These are phyloP conservation scores for Phytophthora sansomeana DNA, from an alignment of 352 stramenopile species.

Conservation along the genomic window DNA sequence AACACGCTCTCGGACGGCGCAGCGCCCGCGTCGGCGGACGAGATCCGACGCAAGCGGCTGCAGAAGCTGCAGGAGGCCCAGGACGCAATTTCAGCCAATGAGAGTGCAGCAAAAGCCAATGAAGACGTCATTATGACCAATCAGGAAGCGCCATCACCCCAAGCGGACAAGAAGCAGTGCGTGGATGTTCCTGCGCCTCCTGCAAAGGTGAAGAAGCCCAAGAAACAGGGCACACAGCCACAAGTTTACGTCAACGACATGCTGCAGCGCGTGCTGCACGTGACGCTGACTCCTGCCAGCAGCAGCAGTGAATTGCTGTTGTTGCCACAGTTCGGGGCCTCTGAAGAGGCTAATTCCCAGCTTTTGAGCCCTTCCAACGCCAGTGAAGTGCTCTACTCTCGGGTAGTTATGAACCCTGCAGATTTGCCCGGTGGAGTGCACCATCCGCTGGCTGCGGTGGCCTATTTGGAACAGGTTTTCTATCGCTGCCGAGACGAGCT, in stretches of 20 bases:
- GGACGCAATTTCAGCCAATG: conserved; percentile 37
- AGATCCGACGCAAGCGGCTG: conserved; percentile 69
- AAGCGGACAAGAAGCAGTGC: conserved; percentile 29
- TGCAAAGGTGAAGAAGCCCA: conserved; percentile 45
- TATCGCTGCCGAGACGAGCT: conserved; percentile 76
- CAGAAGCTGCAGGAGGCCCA: conserved; percentile 67
- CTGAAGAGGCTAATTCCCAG: conserved; percentile 26
- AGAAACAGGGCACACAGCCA: conserved; percentile 43
- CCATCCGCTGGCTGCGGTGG: conserved; percentile 62
- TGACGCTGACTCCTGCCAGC: conserved; percentile 56
- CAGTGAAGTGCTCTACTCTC: conserved; percentile 77
- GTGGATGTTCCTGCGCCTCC: conserved; percentile 13
- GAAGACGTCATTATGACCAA: conserved; percentile 36
- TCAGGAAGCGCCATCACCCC: background rate
- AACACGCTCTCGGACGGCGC: conserved; percentile 30
- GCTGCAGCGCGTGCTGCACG: conserved; percentile 69
- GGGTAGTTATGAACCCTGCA: conserved; percentile 65
- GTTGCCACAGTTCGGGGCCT: conserved; percentile 44
- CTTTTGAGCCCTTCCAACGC: conserved; percentile 52
- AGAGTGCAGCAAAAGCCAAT: conserved; percentile 10
- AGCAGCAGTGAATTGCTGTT: conserved; percentile 42
- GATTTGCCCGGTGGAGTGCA: conserved; percentile 60
- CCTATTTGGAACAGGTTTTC: conserved; percentile 82
- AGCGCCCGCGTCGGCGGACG: conserved; percentile 46
- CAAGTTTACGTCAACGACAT: conserved; percentile 82